Conservation (phyloP, 805 yeast genomes). For the Metschnikowia hibisci region DNA sequence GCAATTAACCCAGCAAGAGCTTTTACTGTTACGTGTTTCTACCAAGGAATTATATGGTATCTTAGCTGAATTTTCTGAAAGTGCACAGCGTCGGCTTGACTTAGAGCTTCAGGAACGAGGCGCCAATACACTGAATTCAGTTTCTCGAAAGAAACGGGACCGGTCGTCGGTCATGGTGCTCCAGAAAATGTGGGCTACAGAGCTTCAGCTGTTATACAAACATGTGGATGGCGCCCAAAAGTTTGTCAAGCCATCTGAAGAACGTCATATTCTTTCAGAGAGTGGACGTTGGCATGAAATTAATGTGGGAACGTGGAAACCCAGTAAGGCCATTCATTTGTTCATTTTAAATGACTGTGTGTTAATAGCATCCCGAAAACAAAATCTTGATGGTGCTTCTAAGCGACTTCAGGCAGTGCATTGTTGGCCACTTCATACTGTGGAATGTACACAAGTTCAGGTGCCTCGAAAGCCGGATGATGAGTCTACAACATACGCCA, state of each 20-base stretch:
- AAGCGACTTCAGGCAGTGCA: constrained; percentile 60
- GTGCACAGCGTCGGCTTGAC: constrained; percentile 56
- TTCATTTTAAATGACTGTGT: constrained; percentile 75
- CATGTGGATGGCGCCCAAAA: constrained; percentile 92
- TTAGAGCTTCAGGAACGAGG: constrained; percentile 17
- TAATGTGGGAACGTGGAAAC: constrained; percentile 80
- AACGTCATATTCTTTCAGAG: constrained; percentile 75
- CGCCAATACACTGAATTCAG: constrained; percentile 13
- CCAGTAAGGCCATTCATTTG: constrained; percentile 69
- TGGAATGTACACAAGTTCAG: constrained; percentile 42
- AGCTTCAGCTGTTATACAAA: constrained; percentile 63
- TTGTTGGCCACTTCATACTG: constrained; percentile 72
- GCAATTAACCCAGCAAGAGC: constrained; percentile 57
- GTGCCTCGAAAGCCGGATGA: constrained; percentile 20
- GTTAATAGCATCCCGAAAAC: constrained; percentile 64
- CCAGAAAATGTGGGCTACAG: constrained; percentile 78
- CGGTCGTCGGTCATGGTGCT: constrained; percentile 68
- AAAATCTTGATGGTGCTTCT: constrained; percentile 24
- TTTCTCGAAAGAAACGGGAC: constrained; percentile 39
- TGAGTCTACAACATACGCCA: constrained; percentile 31
- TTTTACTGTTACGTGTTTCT: constrained; percentile 56
- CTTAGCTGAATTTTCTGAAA: constrained; percentile 52
- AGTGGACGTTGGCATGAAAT: constrained; percentile 84
- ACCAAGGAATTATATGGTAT: constrained; percentile 60
- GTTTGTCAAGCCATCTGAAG: constrained; percentile 67